Evolutionary conservation across 2,329 filamentous ascomycete genomes (phyloP), one percentile per base, ranked within the genome.

Genomic region (Penicillium sp.): DNA sequence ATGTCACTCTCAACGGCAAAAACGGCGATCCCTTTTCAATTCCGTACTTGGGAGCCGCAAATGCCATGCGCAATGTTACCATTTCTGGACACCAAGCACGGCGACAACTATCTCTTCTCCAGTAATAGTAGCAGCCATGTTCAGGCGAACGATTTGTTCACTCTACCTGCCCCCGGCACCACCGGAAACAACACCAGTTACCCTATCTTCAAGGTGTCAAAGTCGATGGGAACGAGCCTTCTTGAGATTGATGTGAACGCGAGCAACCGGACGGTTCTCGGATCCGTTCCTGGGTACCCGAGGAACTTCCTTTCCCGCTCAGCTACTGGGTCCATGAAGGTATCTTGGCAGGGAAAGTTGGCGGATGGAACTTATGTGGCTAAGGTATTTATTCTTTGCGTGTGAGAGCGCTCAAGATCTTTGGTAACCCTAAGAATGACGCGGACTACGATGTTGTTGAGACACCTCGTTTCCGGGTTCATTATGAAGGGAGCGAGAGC

Each of bases 11-110:
- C 22, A 66, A 66, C 15, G 64, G 61, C 2, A 65, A 61, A 15
- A 44, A 33, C 6, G 48, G 31, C 7, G 65, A 65, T 33, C 65
- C 60, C 4, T 61, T 70, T 29, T 67, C 67, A 20, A 56, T 72
- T 8, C 69, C 70, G 6, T 73, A 73, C 56, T 59, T 68, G 25
- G 70, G 70, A 11, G 62, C 69, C n/a, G 68, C 62, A 15, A 55
- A 57, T 18, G 51, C 51, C 12, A 59, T 64, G 56, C 56, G 56
- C 33, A 56, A 61, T 33, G 51, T 59, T n/a, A 57, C 59, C 12
- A 53, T 59, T 59, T 43, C 49, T 62, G 1, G 52, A 65, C 33
- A 49, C 54, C 26, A 54, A 15, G 8, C 22, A 31, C 2, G 51
- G 51, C 6, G 47, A 26, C 43, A 56, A 56, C 46, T n/a, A 23